Evolutionary conservation across 495 filamentous ascomycete genomes (phyloP).

Genomic region (Aspergillus nidulans): DNA sequence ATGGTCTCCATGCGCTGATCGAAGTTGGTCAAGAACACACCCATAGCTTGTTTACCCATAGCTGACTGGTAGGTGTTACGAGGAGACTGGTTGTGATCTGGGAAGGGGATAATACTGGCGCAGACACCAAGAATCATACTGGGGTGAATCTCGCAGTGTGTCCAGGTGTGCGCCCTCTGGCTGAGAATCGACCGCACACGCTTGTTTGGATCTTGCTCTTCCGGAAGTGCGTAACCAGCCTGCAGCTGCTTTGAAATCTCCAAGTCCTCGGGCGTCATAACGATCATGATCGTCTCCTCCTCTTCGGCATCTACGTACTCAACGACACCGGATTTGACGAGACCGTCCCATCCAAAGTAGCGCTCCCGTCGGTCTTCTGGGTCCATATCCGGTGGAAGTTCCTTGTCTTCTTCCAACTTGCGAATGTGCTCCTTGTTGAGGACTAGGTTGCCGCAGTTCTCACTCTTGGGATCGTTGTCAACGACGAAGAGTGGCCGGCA

Average conservation of each 20-base stretch:
- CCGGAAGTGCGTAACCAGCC: slow-evolving; percentile 58
- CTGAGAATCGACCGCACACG: slow-evolving; percentile 82
- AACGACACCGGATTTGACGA: slow-evolving; percentile 75
- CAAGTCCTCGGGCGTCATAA: slow-evolving; percentile 95
- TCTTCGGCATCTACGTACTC: slow-evolving; percentile 98
- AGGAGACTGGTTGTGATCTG: slow-evolving; percentile 97
- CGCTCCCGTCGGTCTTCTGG: slow-evolving; percentile 54
- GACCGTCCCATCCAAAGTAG: slow-evolving; percentile 80
- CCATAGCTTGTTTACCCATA: slow-evolving; percentile 99
- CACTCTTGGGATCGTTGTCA: slow-evolving; percentile 65
- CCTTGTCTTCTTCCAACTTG: slow-evolving; percentile 64
- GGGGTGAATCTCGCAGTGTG: slow-evolving; percentile 98
- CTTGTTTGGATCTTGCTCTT: slow-evolving; percentile 64
- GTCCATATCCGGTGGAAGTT: slow-evolving; percentile 52
- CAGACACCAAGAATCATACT: slow-evolving; percentile 98
- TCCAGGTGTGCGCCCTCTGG: slow-evolving; percentile 79
- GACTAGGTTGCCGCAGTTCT: slow-evolving; percentile 70
- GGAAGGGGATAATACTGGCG: slow-evolving; percentile 98
- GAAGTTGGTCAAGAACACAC: slow-evolving; percentile 95
- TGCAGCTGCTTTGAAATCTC: slow-evolving; percentile 64
- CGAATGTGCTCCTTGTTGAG: slow-evolving; percentile 76
- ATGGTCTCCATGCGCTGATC: slow-evolving; percentile 97
- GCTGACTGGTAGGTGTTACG: slow-evolving; percentile 99
- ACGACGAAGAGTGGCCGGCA: slow-evolving; percentile 90
- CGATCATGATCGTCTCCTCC: slow-evolving; percentile 97